A percentile compares a stretch with the other conserved stretches of the same genome.
phyloP scores from a whole-genome alignment of 495 filamentous ascomycete species.

The Bombardia bombarda region DNA sequence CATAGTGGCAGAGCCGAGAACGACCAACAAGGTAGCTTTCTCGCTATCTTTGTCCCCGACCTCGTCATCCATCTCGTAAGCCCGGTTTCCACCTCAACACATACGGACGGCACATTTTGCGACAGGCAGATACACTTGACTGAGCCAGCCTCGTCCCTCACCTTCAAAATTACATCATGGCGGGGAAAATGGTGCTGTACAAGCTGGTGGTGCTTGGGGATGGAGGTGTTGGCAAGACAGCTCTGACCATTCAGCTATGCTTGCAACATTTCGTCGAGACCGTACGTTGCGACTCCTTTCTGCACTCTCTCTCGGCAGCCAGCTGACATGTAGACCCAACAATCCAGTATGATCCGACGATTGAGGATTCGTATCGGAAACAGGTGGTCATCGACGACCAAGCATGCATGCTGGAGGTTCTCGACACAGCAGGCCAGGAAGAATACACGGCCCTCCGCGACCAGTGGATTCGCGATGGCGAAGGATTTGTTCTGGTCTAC shows the following conservation, averaged over 20 bases:
- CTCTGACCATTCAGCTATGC: conserved; percentile 90
- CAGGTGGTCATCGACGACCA: conserved; percentile 96
- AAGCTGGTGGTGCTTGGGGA: conserved; percentile 94
- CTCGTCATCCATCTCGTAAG: too few relatives aligned
- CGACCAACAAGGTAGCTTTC: too few relatives aligned
- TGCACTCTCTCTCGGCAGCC: background rate
- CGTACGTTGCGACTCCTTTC: conserved; percentile 24
- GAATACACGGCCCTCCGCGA: conserved; percentile 96
- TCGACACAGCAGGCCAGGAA: conserved; percentile 98
- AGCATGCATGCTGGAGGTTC: conserved; percentile 96
- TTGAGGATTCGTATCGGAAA: conserved; percentile 96
- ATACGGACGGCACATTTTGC: too few relatives aligned
- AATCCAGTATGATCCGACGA: conserved; percentile 81
- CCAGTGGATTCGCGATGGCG: conserved; percentile 97
- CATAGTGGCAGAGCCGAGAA: too few relatives aligned
- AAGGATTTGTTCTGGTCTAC: conserved; percentile 96
- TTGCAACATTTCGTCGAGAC: conserved; percentile 54
- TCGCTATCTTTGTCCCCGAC: too few relatives aligned
- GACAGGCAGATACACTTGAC: too few relatives aligned
- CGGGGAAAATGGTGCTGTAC: conserved; percentile 87
- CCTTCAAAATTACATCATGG: conserved; percentile 29
- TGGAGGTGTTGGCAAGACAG: conserved; percentile 82
- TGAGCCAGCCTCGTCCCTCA: conserved; percentile 2
- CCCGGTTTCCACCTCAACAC: too few relatives aligned
- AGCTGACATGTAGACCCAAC: conserved; percentile 16